Evolutionary conservation across 768 basidiomycete species (phyloP).

Genomic region (Boletales sp.): DNA sequence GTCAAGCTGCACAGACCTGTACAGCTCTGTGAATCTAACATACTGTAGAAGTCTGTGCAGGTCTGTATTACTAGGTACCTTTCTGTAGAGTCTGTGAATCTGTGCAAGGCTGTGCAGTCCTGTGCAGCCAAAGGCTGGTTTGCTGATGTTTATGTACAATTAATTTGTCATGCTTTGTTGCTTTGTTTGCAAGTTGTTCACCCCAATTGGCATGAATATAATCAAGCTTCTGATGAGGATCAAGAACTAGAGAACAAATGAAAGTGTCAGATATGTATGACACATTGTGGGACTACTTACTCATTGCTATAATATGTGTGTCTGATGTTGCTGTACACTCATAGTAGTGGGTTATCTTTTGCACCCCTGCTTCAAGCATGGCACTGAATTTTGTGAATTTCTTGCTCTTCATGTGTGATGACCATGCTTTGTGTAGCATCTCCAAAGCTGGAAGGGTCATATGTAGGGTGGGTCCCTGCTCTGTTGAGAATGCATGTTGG

Average conservation of each 20-base stretch:
- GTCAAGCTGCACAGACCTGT: too few species aligned
- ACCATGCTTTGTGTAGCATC: slow-evolving; percentile 7
- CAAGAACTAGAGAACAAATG: background rate
- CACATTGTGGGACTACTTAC: slow-evolving; percentile 2
- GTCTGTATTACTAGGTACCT: too few species aligned
- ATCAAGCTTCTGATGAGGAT: slow-evolving; percentile 4
- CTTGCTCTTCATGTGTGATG: background rate
- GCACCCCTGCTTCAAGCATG: background rate
- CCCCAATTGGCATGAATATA: slow-evolving; percentile 5
- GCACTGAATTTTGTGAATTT: background rate
- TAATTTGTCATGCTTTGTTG: background rate
- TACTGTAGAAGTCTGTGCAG: too few species aligned
- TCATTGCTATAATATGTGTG: slow-evolving; percentile 3
- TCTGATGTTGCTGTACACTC: background rate
- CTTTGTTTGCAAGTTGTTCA: background rate
- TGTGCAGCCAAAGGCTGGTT: too few species aligned
- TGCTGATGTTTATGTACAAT: too few species aligned
- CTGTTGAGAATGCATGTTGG: slow-evolving; percentile 3
- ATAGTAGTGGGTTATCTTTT: slow-evolving; percentile 4
- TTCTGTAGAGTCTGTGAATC: too few species aligned
- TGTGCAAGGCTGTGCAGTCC: too few species aligned
- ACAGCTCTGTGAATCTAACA: too few species aligned
- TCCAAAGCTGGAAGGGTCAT: background rate
- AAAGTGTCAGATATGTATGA: background rate
- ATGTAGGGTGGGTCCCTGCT: slow-evolving; percentile 1